Evolutionary conservation across 345 rosid species (phyloP).

Genomic region (Erysimum cheiranthoides): DNA sequence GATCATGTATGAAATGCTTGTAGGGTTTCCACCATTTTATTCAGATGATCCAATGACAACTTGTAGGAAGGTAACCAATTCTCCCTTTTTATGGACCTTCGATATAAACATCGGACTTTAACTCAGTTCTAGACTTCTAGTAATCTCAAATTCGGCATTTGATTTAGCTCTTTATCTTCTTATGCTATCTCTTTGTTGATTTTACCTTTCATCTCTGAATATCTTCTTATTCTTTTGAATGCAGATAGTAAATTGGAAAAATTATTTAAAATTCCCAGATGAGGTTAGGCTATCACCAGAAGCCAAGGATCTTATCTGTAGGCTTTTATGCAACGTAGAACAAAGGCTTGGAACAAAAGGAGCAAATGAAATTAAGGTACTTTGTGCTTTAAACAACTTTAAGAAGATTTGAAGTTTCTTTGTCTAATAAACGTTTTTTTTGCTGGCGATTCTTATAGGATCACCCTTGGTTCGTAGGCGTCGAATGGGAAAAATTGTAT

Average conservation of each 20-base stretch:
- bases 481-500: slow-evolving; percentile 88
- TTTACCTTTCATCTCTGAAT: slow-evolving; percentile 2
- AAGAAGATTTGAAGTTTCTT: slow-evolving; percentile 30
- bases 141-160: background rate
- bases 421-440: slow-evolving; percentile 33
- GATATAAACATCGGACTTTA: background rate
- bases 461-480: slow-evolving; percentile 86
- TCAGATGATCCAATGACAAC: slow-evolving; percentile 99
- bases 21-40: slow-evolving; percentile 98
- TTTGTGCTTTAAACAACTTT: slow-evolving; percentile 47
- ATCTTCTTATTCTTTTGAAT: slow-evolving; percentile 23
- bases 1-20: slow-evolving; percentile 99
- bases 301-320: slow-evolving; percentile 88
- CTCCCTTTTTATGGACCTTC: background rate
- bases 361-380: slow-evolving; percentile 88
- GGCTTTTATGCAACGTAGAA: slow-evolving; percentile 89
- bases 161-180: background rate
- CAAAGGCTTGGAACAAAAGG: slow-evolving; percentile 96
- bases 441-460: slow-evolving; percentile 55
- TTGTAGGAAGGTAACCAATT: slow-evolving; percentile 80
- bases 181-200: slow-evolving; percentile 6
- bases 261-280: slow-evolving; percentile 93
- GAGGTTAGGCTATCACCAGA: slow-evolving; percentile 91
- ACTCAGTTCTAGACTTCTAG: background rate
- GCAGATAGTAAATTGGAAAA: slow-evolving; percentile 98